A percentile compares a stretch with the other conserved stretches of the same genome.
These are phyloP conservation scores for Capsicum pubescens DNA, from an alignment of 257 asterid species.

Conservation along the genomic window DNA sequence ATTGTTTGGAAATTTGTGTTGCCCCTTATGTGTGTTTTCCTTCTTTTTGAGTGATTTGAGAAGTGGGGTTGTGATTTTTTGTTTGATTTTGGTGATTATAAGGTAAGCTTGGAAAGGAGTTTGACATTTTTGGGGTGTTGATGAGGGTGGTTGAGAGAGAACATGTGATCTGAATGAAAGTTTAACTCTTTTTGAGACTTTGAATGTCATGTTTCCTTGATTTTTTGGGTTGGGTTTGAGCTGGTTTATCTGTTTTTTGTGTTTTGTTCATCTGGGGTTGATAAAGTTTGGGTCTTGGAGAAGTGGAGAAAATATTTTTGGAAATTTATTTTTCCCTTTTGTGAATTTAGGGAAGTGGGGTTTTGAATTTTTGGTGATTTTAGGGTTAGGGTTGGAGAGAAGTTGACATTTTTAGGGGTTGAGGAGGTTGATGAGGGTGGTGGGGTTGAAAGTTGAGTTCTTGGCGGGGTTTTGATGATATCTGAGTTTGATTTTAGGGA, in stretches of 20 bases:
- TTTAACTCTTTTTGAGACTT: conserved; percentile 19
- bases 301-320: conserved; percentile 28
- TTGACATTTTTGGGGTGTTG: too few species aligned
- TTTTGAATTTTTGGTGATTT: conserved; percentile 23
- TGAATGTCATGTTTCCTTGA: conserved; percentile 35
- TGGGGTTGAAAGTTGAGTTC: conserved; percentile 24
- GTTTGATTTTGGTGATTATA: too few species aligned
- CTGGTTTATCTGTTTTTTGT: conserved; percentile 24
- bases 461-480: conserved; percentile 34
- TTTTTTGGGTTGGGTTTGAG: conserved; percentile 41
- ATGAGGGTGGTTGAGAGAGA: too few species aligned
- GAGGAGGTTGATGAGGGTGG: conserved; percentile 11
- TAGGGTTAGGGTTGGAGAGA: background rate
- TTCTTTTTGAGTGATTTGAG: too few species aligned
- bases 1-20: too few species aligned
- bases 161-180: conserved; percentile 34
- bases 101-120: too few species aligned
- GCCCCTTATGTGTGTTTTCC: too few species aligned
- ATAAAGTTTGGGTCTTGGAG: conserved; percentile 34
- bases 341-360: background rate
- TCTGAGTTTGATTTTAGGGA: conserved; percentile 47
- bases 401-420: background rate
- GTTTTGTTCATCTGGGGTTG: conserved; percentile 24
- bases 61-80: too few species aligned
- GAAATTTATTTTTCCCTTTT: background rate